Evolutionary conservation across 2,329 filamentous ascomycete species (phyloP).

Genomic region (Fusarium sp.): DNA sequence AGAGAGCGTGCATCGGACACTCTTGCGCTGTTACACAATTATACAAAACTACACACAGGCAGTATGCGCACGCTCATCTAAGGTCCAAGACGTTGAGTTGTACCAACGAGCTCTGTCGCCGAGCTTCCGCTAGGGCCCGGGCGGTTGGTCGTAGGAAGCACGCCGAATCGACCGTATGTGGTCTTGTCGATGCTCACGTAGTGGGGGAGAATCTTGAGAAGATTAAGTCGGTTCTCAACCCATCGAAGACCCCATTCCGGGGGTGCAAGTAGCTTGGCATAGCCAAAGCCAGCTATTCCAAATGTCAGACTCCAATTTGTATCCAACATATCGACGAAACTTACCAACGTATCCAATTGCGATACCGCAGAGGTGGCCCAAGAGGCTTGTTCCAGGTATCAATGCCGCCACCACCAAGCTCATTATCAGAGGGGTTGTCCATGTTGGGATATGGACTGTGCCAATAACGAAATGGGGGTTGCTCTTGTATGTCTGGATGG

Average conservation of each 20-base stretch:
- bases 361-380: constrained; percentile 89
- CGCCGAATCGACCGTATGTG: constrained; percentile 91
- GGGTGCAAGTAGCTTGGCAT: constrained; percentile 88
- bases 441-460: constrained; percentile 82
- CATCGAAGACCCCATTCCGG: constrained; percentile 89
- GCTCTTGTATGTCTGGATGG: constrained; percentile 83
- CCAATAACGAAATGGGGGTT: constrained; percentile 80
- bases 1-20: constrained; percentile 12
- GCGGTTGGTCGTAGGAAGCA: constrained; percentile 72
- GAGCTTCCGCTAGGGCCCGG: constrained; percentile 54
- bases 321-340: constrained; percentile 47
- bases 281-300: constrained; percentile 79
- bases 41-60: constrained; percentile 21
- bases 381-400: constrained; percentile 81
- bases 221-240: constrained; percentile 88
- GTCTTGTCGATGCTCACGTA: constrained; percentile 97
- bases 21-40: constrained; percentile 9
- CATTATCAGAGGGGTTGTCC: constrained; percentile 86
- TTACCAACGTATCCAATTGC: constrained; percentile 86
- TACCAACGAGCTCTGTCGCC: constrained; percentile 69
- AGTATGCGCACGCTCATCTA: constrained; percentile 53
- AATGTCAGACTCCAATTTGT: constrained; percentile 10
- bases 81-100: constrained; percentile 75
- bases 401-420: constrained; percentile 80
- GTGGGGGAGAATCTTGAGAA: constrained; percentile 85